Percentiles rank a stretch among this genome's conserved stretches.
These are phyloP conservation scores for Cladosporium halotolerans DNA, from an alignment of 2,329 filamentous ascomycete genomes.

Conservation along the genomic window DNA sequence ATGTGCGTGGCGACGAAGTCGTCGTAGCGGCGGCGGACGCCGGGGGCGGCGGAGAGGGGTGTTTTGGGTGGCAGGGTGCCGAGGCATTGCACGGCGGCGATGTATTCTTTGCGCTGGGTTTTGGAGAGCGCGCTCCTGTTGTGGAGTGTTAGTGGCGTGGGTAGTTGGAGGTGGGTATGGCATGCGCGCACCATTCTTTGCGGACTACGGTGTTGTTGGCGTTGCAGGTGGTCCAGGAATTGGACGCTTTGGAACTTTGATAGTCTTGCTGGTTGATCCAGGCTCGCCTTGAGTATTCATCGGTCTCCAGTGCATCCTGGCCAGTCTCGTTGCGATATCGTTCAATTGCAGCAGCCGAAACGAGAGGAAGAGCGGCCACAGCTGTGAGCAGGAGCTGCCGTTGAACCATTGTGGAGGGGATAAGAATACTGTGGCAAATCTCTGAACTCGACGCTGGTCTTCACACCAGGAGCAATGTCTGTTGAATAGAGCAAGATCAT, in stretches of 20 bases:
- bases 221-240: conserved; percentile 1
- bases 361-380: not conserved
- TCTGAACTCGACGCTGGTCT: no score
- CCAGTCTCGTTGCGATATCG: not conserved
- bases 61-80: conserved; percentile 13
- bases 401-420: not conserved
- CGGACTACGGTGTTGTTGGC: conserved; percentile 35
- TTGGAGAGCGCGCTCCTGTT: conserved; percentile 17
- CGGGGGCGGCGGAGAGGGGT: conserved; percentile 14
- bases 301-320: not conserved
- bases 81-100: conserved; percentile 17
- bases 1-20: conserved; percentile 27
- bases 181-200: conserved; percentile 35
- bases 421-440: not conserved
- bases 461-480: no score
- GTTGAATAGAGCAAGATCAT: no score
- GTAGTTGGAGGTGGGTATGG: not conserved
- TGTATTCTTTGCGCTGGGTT: conserved; percentile 20
- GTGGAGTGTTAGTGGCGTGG: not conserved
- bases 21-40: conserved; percentile 26
- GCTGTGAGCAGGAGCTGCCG: not conserved
- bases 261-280: conserved; percentile 1
- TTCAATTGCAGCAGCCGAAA: not conserved
- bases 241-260: not conserved
- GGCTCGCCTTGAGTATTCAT: not conserved